Evolutionary conservation across 1,284 basidiomycete species (phyloP), one percentile per base, ranked within the genome.

Genomic region (Tilletia caries): DNA sequence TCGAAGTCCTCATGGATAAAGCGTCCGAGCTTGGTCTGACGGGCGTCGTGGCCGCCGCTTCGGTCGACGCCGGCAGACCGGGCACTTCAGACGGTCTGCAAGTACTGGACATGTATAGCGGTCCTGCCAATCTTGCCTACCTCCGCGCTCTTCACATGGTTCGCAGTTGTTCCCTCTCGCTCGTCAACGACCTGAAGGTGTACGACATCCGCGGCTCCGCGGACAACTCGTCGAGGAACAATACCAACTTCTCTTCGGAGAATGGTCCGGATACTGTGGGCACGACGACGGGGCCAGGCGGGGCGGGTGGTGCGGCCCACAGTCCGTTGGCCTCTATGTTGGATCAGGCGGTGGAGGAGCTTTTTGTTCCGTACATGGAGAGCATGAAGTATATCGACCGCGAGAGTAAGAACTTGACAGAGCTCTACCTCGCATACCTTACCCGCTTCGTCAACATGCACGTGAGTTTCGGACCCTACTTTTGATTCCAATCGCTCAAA

Each of bases 311-410:
- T n/a, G 27, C 41, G 3, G 32, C 15, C 1, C 15, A 27, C 13
- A 78, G 75, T 41, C 70, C 78, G 6, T 68, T 83, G 18, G 76
- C 75, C 33, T 87, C 89, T 0, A 94, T 98, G 91, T 86, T 99
- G 15, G 96, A 98, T 83, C 91, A 90, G 37, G 91, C 93, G 0
- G 90, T 98, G 87, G 96, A 98, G 75, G 96, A 98, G 82, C 88
- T 98, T 20, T 98, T 98, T 76, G 89, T 95, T 29, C 92, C 93
- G 1, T 98, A 96, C 83, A 91, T 91, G 4, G 95, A 84, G 66
- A 93, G 92, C 1, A 89, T 89, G 69, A 87, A 93, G 70, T 98
- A 98, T 81, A 87, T 98, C 3, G 96, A 98, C 79, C 89, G 89
- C 43, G 96, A 99, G 85, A 91, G 89, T 76, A 92, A 91, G 83